Percentiles rank a stretch among this genome's conserved stretches.
Evolutionary conservation across 2,329 filamentous ascomycete genomes (phyloP).

Genomic region (Calcarisporium arbuscula): DNA sequence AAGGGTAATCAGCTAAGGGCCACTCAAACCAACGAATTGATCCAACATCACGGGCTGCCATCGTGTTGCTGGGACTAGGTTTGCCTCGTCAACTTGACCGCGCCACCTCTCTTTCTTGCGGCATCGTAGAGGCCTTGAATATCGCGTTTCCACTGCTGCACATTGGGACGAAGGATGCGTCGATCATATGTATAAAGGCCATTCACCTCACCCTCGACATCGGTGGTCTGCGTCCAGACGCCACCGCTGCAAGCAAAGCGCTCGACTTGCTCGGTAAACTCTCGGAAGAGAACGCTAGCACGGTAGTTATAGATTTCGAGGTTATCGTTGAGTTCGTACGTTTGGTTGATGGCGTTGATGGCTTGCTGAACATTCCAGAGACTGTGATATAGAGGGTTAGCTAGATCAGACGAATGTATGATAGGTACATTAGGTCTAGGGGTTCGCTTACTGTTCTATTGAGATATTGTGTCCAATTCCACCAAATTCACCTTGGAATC

Average conservation of each 20-base stretch:
- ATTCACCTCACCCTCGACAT: conserved; percentile 70
- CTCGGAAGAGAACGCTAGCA: conserved; percentile 50
- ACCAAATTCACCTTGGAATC: conserved; percentile 65
- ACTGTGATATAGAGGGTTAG: conserved; percentile 22
- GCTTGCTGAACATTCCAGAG: conserved; percentile 59
- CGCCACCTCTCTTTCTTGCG: conserved; percentile 21
- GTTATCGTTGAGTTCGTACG: conserved; percentile 58
- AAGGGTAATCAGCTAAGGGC: no score
- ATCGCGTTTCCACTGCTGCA: conserved; percentile 52
- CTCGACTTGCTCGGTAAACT: conserved; percentile 56
- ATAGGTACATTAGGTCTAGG: no score
- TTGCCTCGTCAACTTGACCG: background rate
- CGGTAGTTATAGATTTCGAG: conserved; percentile 62
- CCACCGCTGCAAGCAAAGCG: conserved; percentile 58
- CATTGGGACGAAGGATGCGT: conserved; percentile 49
- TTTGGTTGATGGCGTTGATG: conserved; percentile 55
- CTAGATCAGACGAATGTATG: no score
- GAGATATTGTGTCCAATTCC: conserved; percentile 61
- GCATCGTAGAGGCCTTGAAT: conserved; percentile 55
- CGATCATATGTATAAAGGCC: conserved; percentile 65
- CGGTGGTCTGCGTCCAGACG: conserved; percentile 68
- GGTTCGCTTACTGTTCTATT: conserved; percentile 48
- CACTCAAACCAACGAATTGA: no score
- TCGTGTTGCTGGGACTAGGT: no score
- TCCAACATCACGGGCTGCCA: no score